These are phyloP conservation scores for Conringia planisiliqua DNA, from an alignment of 345 rosid species.

Conservation along the genomic window DNA sequence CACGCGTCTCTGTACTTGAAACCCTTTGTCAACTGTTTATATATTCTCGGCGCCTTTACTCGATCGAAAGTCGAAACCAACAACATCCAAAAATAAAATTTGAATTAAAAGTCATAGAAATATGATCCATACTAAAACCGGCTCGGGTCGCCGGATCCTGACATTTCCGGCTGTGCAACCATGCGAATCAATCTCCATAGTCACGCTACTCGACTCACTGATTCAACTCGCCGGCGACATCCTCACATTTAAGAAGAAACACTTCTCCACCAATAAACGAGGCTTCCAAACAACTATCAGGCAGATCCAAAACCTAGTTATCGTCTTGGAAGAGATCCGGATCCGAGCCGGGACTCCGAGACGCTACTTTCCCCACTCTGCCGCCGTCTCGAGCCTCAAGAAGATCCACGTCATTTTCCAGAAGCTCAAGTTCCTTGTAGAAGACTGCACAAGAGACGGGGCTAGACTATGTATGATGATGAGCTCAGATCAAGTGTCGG, in stretches of 20 bases:
- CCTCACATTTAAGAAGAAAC: constrained; percentile 35
- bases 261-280: constrained; percentile 51
- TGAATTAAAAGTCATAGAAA: background rate
- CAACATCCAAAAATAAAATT: constrained; percentile 8
- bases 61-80: background rate
- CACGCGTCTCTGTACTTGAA: constrained; percentile 9
- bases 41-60: background rate
- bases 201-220: constrained; percentile 56
- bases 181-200: constrained; percentile 48
- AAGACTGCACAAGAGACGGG: constrained; percentile 71
- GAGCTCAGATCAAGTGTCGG: constrained; percentile 48
- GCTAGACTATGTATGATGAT: constrained; percentile 51
- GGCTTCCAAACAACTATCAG: constrained; percentile 48
- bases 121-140: constrained; percentile 17
- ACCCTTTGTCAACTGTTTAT: constrained; percentile 5
- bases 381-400: constrained; percentile 44
- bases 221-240: constrained; percentile 43
- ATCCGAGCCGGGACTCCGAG: constrained; percentile 34
- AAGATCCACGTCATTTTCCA: constrained; percentile 74
- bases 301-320: constrained; percentile 46
- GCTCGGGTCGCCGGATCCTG: constrained; percentile 53
- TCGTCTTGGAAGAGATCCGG: constrained; percentile 58
- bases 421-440: constrained; percentile 58
- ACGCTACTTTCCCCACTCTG: constrained; percentile 28
- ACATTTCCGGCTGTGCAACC: constrained; percentile 76